Evolutionary conservation across 2,329 filamentous ascomycete species (phyloP).

Genomic region (Fusarium agapanthi): DNA sequence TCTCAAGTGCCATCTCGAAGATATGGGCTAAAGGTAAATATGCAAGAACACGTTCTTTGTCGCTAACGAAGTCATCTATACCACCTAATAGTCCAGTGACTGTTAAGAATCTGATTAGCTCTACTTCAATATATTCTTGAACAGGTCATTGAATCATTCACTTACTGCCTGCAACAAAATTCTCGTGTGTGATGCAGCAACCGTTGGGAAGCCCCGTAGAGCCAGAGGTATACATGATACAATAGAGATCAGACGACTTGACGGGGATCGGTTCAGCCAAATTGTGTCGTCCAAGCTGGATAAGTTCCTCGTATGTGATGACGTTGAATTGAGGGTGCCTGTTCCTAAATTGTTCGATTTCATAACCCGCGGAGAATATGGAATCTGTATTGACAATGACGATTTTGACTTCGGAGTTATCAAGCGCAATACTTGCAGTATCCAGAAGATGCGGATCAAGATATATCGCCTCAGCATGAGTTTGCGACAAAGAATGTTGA

Average conservation of each 20-base stretch:
- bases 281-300: slow-evolving; percentile 70
- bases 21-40: slow-evolving; percentile 97
- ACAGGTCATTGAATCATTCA: background rate
- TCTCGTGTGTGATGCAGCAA: slow-evolving; percentile 81
- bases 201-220: slow-evolving; percentile 91
- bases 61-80: slow-evolving; percentile 80
- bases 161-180: slow-evolving; percentile 74
- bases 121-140: slow-evolving; percentile 47
- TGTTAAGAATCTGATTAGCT: slow-evolving; percentile 27
- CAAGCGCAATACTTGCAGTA: slow-evolving; percentile 53
- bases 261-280: slow-evolving; percentile 76
- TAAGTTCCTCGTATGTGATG: slow-evolving; percentile 63
- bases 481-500: slow-evolving; percentile 85
- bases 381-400: slow-evolving; percentile 70
- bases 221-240: slow-evolving; percentile 87
- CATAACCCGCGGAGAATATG: slow-evolving; percentile 58
- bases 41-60: slow-evolving; percentile 81
- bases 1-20: slow-evolving; percentile 95
- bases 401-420: slow-evolving; percentile 65
- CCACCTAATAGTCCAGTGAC: slow-evolving; percentile 83
- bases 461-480: slow-evolving; percentile 83
- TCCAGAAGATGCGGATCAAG: slow-evolving; percentile 81
- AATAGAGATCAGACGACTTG: slow-evolving; percentile 79
- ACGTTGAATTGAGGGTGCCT: slow-evolving; percentile 63
- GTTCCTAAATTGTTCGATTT: slow-evolving; percentile 65